Evolutionary conservation across 805 yeast genomes (phyloP), one percentile per base, ranked within the genome.

Genomic region (Jamesozyma spencerorum): DNA sequence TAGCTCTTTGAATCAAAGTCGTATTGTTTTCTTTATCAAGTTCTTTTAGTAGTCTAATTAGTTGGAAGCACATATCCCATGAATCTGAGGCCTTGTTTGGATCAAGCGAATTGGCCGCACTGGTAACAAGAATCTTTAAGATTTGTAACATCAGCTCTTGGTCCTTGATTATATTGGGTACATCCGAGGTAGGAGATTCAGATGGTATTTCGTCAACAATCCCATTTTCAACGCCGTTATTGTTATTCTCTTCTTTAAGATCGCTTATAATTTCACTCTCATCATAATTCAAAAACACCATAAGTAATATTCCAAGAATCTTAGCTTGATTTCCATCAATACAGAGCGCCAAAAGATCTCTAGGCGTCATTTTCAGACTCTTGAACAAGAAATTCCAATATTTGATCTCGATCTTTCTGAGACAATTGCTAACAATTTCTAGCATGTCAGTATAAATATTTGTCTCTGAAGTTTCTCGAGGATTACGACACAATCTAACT

Each of bases 1-100:
- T 32, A 7, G 62, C 61, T 26, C 48, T 45, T 17, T 51, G 47
- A 0, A 52, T 55, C 28, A 60, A 24, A 4, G 45, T 32, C 0
- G 59, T 52, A 13, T 48, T 42, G 31, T 54, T 58, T 37, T 55
- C 54, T 18, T 44, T 51, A 45, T 60, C 65, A 3, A 58, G 43
- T 11, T 51, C 58, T 31, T 48, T 51, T 24, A 60, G 42, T 7
- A 60, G 45, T 26, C 63, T 40, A 20, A 54, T 49, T 26, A 60
- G 40, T 37, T 60, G 65, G 43, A 60, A 58, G 19, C 63, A 57
- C 60, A 60, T 51, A 20, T 58, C 63, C 65, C 65, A 60, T 3
- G 53, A 51, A 11, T 58, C 62, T 4, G 54, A 50, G 4, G 65
- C 63, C 35, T 47, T 48, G 7, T 39, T 42, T 12, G 43, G 42